Base-by-base conservation (phyloP, 116 monocot genomes). In the Iris pallida region DNA sequence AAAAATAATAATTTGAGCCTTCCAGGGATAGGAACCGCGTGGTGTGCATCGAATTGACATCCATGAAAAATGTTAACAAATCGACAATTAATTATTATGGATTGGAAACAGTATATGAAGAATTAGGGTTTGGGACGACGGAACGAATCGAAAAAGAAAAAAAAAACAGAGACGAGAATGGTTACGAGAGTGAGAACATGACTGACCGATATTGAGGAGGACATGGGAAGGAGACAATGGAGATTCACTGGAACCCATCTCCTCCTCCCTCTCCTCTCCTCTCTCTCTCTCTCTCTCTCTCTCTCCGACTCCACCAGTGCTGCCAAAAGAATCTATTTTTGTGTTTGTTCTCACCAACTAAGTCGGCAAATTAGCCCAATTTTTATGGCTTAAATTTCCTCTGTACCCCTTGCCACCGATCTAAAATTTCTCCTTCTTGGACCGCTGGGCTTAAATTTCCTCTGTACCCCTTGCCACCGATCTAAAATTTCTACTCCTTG, bases 141-240 rank as follows among this genome's bases (percentile, higher is more conserved):
- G 4, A 67, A 63, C 4, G 16, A 20, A n/a, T n/a, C n/a, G n/a
- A n/a, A n/a, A n/a, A n/a, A 61, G 15, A 6, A 10, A 65, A 2
- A 30, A 48, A 53, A 55, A 40, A 11, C 13, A 16, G 4, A 30
- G 30, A 30, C 30, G 30, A 30, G 30, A 30, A 30, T 17, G 42
- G 1, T 49, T 2, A 47, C 55, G 15, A 11, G 63, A 56, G 17
- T 6, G 18, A 45, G 30, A 30, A 30, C 30, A 30, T 30, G 30
- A 9, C 74, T 19, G 4, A 88, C 88, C 88, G 53, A 88, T 84
- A 68, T 84, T 78, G 73, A 88, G 88, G 55, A 73, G 78, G 73
- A 88, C 73, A 71, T 56, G 88, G 66, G 84, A 70, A 18, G 81
- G 55, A 59, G 73, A 76, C 45, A 68, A 62, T 4, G 78, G 72